Base-by-base conservation (phyloP, 306 rosid genomes). In the Crotalaria pallida region DNA sequence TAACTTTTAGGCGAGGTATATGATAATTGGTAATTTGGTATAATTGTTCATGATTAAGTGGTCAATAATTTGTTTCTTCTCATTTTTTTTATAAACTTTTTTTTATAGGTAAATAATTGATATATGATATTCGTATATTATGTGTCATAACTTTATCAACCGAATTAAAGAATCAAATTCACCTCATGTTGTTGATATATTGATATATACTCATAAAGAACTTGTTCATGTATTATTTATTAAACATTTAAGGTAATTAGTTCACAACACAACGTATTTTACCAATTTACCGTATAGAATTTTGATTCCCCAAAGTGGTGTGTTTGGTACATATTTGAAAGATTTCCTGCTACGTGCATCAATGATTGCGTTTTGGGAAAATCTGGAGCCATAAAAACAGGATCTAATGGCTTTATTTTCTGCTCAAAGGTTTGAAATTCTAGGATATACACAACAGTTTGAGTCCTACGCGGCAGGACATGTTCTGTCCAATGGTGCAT, bases 361-460 rank as follows among this genome's bases (percentile, higher is more conserved):
- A 86, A 82, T 89, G 71, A 87, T 85, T 80, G 68, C 87, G 92
- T 76, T 85, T 31, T 75, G 56, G 69, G 83, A 53, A 70, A 76
- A 68, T 58, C 58, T 57, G 4, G 21, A 23, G 51, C 19, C 75
- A 75, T 47, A 55, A 27, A 13, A 49, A 69, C 59, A 81, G 80
- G 69, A 83, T 85, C 79, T 44, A 43, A 56, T 68, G 73, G 50
- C 60, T 69, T 48, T 67, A 38, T 21, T 72, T 84, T 72, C 62
- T 53, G 29, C 47, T 10, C 59, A 56, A 56, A 43, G 29, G 57
- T 76, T 87, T 81, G 82, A 83, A 80, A 76, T 53, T 69, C 34
- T 38, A 17, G 59, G 74, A 67, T 48, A 26, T 24, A 33, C 56
- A 43, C 58, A 59, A 51, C 13, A 47, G 61, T n/a, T n/a, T 50